phyloP scores from a whole-genome alignment of 306 rosid species.

The Fragaria ananassa region DNA sequence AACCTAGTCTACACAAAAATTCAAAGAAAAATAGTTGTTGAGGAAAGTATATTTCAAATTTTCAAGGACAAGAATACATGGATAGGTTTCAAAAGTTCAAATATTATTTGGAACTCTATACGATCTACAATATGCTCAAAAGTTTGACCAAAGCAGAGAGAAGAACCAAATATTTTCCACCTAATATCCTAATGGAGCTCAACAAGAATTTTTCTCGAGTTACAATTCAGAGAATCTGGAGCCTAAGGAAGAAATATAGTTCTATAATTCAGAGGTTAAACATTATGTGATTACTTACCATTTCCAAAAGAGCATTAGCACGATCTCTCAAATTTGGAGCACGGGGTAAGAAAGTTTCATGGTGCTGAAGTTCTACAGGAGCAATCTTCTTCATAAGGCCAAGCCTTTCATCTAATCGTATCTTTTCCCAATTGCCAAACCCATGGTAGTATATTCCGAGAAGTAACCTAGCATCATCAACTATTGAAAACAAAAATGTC shows the following conservation, averaged over 20 bases:
- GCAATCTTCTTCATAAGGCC: slow-evolving; percentile 94
- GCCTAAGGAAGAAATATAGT: background rate
- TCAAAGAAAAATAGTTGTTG: background rate
- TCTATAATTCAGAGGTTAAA: background rate
- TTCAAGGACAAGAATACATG: background rate
- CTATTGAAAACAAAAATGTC: slow-evolving; percentile 37
- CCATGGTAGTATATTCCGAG: slow-evolving; percentile 92
- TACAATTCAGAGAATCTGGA: background rate
- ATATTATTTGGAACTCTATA: background rate
- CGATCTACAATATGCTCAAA: background rate
- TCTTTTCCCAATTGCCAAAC: slow-evolving; percentile 95
- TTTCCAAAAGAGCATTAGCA: slow-evolving; percentile 93
- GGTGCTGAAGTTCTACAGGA: slow-evolving; percentile 97
- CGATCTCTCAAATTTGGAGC: slow-evolving; percentile 99
- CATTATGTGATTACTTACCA: slow-evolving; percentile 49
- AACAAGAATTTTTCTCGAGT: background rate
- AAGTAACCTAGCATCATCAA: slow-evolving; percentile 98
- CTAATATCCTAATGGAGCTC: background rate
- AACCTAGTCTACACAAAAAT: background rate
- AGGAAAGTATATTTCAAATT: background rate
- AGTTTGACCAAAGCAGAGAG: background rate
- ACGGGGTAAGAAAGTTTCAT: slow-evolving; percentile 96
- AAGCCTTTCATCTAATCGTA: slow-evolving; percentile 90
- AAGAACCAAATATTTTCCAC: background rate
- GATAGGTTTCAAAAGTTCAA: background rate